These are phyloP conservation scores for Psilocybe cubensis DNA, from an alignment of 768 basidiomycete species.

Conservation along the genomic window DNA sequence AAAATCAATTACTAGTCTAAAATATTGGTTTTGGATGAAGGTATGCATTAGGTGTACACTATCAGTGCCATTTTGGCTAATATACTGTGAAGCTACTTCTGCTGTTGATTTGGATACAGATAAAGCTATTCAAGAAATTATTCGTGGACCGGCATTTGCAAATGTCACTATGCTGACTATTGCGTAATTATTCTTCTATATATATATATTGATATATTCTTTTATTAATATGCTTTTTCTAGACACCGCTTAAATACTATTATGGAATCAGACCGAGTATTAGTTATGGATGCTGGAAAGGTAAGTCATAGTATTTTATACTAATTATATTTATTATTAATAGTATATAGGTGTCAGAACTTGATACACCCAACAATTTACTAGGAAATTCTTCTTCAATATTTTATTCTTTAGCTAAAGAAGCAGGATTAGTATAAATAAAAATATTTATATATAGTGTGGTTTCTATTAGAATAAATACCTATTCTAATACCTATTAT, in stretches of 20 bases:
- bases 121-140: conserved; percentile 84
- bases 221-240: not conserved
- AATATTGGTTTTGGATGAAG: conserved; percentile 94
- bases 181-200: conserved; percentile 53
- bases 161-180: conserved; percentile 86
- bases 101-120: conserved; percentile 93
- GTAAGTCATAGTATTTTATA: conserved; percentile 36
- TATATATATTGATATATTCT: not conserved
- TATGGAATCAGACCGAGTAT: conserved; percentile 75
- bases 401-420: conserved; percentile 66
- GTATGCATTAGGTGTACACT: conserved; percentile 31
- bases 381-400: conserved; percentile 58
- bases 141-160: conserved; percentile 76
- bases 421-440: conserved; percentile 53
- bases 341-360: conserved; percentile 65
- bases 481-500: too few species aligned
- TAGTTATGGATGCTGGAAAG: conserved; percentile 83
- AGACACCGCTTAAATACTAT: conserved; percentile 87
- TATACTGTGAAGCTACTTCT: conserved; percentile 63
- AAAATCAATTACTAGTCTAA: conserved; percentile 53
- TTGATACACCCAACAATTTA: conserved; percentile 69
- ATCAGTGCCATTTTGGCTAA: not conserved
- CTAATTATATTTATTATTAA: not conserved
- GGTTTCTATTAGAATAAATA: too few species aligned
- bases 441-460: too few species aligned